phyloP scores from a whole-genome alignment of 257 asterid genomes.

The Solanum etuberosum region DNA sequence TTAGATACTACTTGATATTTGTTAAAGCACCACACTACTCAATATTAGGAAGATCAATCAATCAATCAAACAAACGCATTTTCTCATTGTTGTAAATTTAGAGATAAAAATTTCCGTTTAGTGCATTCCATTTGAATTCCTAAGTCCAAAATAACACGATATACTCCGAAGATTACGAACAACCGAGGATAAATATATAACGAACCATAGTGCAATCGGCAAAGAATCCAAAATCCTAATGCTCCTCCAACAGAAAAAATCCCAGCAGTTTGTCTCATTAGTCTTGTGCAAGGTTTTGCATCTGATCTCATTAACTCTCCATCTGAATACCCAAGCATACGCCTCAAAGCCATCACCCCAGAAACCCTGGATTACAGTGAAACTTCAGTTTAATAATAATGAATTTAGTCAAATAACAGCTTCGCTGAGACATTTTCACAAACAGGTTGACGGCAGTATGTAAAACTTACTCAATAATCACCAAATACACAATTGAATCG shows the following conservation, averaged over 20 bases:
- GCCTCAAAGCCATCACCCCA: constrained; percentile 61
- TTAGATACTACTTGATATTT: background rate
- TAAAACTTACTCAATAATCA: background rate
- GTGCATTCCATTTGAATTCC: background rate
- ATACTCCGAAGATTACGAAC: background rate
- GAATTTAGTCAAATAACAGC: background rate
- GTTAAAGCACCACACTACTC: background rate
- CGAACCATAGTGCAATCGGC: constrained; percentile 84
- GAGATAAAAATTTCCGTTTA: background rate
- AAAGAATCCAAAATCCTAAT: constrained; percentile 78
- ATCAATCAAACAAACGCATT: background rate
- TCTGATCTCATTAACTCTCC: constrained; percentile 89
- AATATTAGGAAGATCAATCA: background rate
- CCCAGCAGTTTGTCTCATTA: constrained; percentile 88
- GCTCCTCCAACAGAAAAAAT: constrained; percentile 75
- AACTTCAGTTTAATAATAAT: background rate
- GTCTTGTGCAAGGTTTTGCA: constrained; percentile 67
- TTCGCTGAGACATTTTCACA: background rate
- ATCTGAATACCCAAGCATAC: constrained; percentile 68
- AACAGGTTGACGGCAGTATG: background rate
- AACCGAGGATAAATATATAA: background rate
- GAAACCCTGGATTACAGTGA: background rate
- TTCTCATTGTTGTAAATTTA: background rate
- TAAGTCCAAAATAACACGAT: background rate
- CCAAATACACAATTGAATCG: background rate